Base-by-base conservation (phyloP, 805 yeast species). In the Wickerhamomyces rabaulensis region DNA sequence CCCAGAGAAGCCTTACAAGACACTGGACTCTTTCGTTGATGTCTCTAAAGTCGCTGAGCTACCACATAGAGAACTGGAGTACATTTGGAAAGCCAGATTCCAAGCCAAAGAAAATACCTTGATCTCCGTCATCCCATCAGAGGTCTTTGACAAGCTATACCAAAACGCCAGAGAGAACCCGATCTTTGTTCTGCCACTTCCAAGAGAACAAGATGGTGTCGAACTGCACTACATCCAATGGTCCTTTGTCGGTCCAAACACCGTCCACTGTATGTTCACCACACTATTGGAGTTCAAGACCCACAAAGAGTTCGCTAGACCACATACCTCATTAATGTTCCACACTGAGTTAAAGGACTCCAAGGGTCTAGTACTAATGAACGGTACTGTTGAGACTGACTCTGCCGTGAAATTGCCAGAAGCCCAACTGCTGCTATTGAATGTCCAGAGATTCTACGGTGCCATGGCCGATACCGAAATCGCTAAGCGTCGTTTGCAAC, bases 151-250 rank as follows among this genome's bases (percentile, higher is more conserved):
- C n/a, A 73, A 70, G 38, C 73, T 94, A 60, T 74, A 76, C 55
- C 66, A 72, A 36, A 78, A 76, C 49, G 96, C 96, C 1, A 79
- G 82, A 58, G 72, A 70, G 50, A 80, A 84, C 61, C 96, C 97
- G 20, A 75, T 80, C 29, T 94, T 94, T 66, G 84, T 94, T n/a
- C 73, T 94, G 21, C 99, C 99, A 0, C 68, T 94, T 46, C 96
- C 97, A 6, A 79, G 83, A 55, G 79, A 71, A 9, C 55, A 53
- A 1, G 65, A 60, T 7, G 82, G 81, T 48, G 68, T 72, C 58
- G 99, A 94, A 67, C 75, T 94, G 68, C 97, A 94, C 61, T 89
- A 85, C 63, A 80, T 91, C 20, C 98, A 94, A 68, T 94, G 99
- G 99, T 74, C 80, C 17, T 87, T 89, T 63, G 91, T 85, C 13